Conservation (phyloP, 208 protist species). For the Naegleria lovaniensis region DNA sequence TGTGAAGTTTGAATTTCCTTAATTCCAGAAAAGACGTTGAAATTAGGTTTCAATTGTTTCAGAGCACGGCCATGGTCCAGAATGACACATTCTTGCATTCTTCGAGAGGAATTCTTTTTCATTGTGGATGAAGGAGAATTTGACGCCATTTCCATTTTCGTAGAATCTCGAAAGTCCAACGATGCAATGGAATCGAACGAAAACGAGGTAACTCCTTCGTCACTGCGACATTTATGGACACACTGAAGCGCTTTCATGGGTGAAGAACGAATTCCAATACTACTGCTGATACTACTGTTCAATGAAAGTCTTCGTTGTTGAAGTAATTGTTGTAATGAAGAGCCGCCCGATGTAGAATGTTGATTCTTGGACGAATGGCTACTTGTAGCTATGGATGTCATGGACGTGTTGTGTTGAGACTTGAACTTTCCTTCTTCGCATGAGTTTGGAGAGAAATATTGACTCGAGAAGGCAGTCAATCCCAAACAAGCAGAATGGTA, state of each 20-base stretch:
- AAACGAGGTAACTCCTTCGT: background rate
- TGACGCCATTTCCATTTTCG: background rate
- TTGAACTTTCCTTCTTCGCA: background rate
- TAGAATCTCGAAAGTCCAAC: background rate
- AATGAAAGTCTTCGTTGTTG: no score
- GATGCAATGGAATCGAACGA: background rate
- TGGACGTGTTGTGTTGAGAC: no score
- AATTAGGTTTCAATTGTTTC: background rate
- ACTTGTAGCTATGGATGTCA: no score
- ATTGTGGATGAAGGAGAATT: background rate
- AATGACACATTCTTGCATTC: background rate
- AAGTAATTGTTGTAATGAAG: no score
- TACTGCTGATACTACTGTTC: no score
- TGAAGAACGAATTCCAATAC: no score
- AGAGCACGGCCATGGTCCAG: background rate
- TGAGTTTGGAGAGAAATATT: background rate
- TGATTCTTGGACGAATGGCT: no score
- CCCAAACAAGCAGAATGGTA: background rate
- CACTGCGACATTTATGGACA: background rate
- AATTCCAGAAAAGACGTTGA: background rate
- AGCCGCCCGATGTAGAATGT: no score
- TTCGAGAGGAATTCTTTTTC: background rate
- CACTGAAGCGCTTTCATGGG: no score
- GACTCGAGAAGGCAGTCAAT: background rate
- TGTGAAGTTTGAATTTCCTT: background rate